Percentiles rank a stretch among this genome's conserved stretches.
Conservation (phyloP, 1,139 yeast species). For the Hemisphaericaspora xylanilytica region DNA sequence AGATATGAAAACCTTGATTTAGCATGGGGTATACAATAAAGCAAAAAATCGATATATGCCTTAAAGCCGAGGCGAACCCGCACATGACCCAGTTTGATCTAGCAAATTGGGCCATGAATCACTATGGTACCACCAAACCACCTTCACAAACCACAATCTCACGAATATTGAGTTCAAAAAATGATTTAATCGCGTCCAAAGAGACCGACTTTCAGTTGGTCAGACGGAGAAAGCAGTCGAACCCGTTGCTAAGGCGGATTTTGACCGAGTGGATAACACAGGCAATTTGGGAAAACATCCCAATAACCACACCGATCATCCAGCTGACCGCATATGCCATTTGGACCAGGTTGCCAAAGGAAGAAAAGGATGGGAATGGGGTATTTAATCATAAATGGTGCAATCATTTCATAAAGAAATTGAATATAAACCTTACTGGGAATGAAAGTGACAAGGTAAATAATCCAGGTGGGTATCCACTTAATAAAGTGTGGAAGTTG, state of each 20-base stretch:
- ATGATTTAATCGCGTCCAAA: conserved; percentile 56
- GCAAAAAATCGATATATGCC: conserved; percentile 65
- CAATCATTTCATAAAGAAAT: conserved; percentile 51
- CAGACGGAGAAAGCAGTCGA: conserved; percentile 54
- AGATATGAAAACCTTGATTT: no score
- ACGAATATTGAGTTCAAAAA: conserved; percentile 55
- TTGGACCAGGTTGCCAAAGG: conserved; percentile 58
- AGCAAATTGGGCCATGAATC: conserved; percentile 61
- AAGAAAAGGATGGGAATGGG: conserved; percentile 60
- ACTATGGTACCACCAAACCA: conserved; percentile 49
- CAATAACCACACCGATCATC: conserved; percentile 61
- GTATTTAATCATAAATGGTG: conserved; percentile 68
- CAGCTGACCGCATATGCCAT: conserved; percentile 64
- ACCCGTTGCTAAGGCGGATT: conserved; percentile 55
- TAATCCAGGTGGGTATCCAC: conserved; percentile 33
- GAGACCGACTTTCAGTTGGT: conserved; percentile 56
- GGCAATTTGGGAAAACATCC: conserved; percentile 65
- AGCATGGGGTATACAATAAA: conserved; percentile 63
- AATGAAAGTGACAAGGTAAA: conserved; percentile 39
- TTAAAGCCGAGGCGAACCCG: conserved; percentile 64
- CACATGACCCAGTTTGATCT: conserved; percentile 67
- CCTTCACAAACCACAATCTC: conserved; percentile 72
- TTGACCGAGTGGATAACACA: conserved; percentile 69
- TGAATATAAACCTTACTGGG: conserved; percentile 52
- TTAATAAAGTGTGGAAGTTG: conserved; percentile 60